These are phyloP conservation scores for Aspergillus costaricaensis DNA, from an alignment of 2,329 filamentous ascomycete genomes.

Conservation along the genomic window DNA sequence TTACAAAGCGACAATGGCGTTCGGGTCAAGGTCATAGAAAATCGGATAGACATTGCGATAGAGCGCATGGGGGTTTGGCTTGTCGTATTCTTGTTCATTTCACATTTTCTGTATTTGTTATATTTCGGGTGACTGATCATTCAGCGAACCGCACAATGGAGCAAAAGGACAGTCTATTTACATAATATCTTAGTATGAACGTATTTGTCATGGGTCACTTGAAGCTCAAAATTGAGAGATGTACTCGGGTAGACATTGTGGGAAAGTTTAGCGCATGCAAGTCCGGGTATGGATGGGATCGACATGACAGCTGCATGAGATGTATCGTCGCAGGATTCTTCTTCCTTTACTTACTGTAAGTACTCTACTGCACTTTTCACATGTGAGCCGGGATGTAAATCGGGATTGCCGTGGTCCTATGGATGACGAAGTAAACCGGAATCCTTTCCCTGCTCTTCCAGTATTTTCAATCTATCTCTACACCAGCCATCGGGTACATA, in stretches of 20 bases:
- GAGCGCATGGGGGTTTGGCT: not conserved
- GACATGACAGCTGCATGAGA: constrained; percentile 8
- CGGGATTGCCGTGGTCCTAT: no score
- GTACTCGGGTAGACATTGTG: not conserved
- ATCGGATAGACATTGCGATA: constrained; percentile 6
- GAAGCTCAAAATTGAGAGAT: not conserved
- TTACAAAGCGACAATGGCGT: constrained; percentile 6
- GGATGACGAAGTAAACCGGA: no score
- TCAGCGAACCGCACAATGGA: constrained; percentile 1
- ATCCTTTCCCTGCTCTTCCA: no score
- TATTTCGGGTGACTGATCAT: not conserved
- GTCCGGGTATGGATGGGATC: not conserved
- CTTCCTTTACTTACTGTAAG: not conserved
- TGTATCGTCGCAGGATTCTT: not conserved
- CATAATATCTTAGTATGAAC: not conserved
- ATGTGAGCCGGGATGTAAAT: no score
- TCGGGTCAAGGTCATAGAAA: constrained; percentile 9
- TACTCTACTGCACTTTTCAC: no score
- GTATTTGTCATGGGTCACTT: not conserved
- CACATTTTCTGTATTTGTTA: not conserved
- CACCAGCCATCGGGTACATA: not conserved
- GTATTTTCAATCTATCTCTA: not conserved
- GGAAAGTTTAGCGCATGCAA: not conserved
- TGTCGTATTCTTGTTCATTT: not conserved
- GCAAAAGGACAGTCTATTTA: not conserved